Base-by-base conservation (phyloP, 768 basidiomycete genomes). In the Leccinum subgranulosum region DNA sequence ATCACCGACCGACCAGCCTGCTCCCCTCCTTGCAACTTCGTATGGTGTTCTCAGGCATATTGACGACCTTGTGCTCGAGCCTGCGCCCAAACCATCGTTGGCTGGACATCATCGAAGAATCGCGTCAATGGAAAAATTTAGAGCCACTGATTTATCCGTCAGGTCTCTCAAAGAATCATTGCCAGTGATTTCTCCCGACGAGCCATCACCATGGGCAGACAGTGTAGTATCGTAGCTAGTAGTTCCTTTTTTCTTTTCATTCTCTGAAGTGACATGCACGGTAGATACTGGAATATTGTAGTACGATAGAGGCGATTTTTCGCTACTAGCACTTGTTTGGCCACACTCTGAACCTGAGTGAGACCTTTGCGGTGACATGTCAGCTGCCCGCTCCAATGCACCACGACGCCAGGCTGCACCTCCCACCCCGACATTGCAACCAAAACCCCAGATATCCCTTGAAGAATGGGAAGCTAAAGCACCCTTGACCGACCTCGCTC, bases 381-480 rank as follows among this genome's bases (percentile, higher is more conserved):
- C 69, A 33, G 51, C 60, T 49, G 56, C 33, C 46, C 64, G 69
- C 53, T 49, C 67, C 33, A 51, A 25, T 29, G 7, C 60, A 51
- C 70, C 59, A 4, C 71, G 71, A 23, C 73, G 73, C 55, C 63
- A 62, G n/a, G 63, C 53, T 58, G 58, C 65, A 48, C 56, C 72
- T 50, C 50, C 66, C 25, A 60, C 69, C 46, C 67, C 65, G 34
- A 53, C 64, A 29, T 59, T 70, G 29, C 74, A 70, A n/a, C 60
- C 74, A 9, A 84, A 78, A 65, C 67, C 75, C 1, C 75, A 75
- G 1, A 76, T 92, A 34, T 86, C 78, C 43, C 77, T 96, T 4
- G 94, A 97, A 69, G 92, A 96, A 75, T 98, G 95, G 95, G 94
- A 97, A 64, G 72, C 83, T 0, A 88, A 84, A 62, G 84, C 93